Conservation (phyloP, 78 protist genomes). For the Tieghemostelium lacteum region DNA sequence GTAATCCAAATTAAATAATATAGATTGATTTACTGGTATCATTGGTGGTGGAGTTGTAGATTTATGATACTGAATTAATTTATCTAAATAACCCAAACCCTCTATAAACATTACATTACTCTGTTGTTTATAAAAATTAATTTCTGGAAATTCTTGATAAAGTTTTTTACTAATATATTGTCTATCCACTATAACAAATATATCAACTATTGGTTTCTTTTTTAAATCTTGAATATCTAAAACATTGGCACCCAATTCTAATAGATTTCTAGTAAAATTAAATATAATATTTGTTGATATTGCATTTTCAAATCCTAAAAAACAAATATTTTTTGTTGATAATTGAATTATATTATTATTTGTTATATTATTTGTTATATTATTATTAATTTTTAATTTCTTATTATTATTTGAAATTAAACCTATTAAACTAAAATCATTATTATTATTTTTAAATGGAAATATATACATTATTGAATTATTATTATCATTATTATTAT, state of each 20-base stretch:
- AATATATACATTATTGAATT: background rate
- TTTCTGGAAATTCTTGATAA: background rate
- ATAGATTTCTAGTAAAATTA: background rate
- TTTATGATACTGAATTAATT: background rate
- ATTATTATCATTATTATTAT: background rate
- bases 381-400: background rate
- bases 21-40: background rate
- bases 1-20: background rate
- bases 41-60: background rate
- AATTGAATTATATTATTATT: no score
- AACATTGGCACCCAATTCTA: background rate
- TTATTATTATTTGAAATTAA: background rate
- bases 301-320: background rate
- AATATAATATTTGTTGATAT: background rate
- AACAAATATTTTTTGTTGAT: background rate
- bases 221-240: background rate
- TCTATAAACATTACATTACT: background rate
- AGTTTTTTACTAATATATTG: no score
- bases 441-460: no score
- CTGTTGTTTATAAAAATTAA: background rate
- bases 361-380: background rate
- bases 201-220: background rate
- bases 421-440: background rate
- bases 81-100: background rate
- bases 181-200: background rate